phyloP scores from a whole-genome alignment of 1,284 basidiomycete genomes.

The Rhodotorula sp. region DNA sequence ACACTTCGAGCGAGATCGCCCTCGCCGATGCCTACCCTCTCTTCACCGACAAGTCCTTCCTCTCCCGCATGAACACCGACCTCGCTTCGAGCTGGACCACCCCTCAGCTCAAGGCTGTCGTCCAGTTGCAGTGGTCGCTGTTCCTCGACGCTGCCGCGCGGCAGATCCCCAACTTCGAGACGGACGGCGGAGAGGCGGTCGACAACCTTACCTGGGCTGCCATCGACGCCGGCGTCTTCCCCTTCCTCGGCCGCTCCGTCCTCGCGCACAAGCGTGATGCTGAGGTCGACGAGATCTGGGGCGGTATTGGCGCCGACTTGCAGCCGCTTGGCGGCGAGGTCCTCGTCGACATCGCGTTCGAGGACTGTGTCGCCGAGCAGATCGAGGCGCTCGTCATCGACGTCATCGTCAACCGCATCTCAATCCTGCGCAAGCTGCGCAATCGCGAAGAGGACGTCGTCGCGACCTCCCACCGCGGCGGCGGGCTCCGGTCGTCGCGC shows the following conservation, averaged over 20 bases:
- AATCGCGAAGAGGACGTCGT: conserved; percentile 84
- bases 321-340: conserved; percentile 53
- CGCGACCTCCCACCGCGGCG: conserved; percentile 53
- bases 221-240: conserved; percentile 78
- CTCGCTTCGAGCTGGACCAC: conserved; percentile 63
- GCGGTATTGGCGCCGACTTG: conserved; percentile 42
- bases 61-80: conserved; percentile 50
- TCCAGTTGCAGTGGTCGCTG: conserved; percentile 83
- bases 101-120: conserved; percentile 69
- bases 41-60: conserved; percentile 47
- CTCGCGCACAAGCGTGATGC: conserved; percentile 50
- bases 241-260: conserved; percentile 61
- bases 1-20: conserved; percentile 49
- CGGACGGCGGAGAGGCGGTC: conserved; percentile 70
- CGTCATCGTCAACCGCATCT: conserved; percentile 74
- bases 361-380: conserved; percentile 62
- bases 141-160: conserved; percentile 74
- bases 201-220: conserved; percentile 79
- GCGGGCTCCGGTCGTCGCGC: conserved; percentile 51
- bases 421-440: conserved; percentile 85
- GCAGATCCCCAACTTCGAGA: conserved; percentile 64
- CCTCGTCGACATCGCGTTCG: conserved; percentile 68
- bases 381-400: conserved; percentile 73
- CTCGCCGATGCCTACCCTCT: conserved; percentile 43
- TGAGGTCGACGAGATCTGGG: conserved; percentile 43